These are phyloP conservation scores for Xylaria cubensis DNA, from an alignment of 495 filamentous ascomycete species.

Conservation along the genomic window DNA sequence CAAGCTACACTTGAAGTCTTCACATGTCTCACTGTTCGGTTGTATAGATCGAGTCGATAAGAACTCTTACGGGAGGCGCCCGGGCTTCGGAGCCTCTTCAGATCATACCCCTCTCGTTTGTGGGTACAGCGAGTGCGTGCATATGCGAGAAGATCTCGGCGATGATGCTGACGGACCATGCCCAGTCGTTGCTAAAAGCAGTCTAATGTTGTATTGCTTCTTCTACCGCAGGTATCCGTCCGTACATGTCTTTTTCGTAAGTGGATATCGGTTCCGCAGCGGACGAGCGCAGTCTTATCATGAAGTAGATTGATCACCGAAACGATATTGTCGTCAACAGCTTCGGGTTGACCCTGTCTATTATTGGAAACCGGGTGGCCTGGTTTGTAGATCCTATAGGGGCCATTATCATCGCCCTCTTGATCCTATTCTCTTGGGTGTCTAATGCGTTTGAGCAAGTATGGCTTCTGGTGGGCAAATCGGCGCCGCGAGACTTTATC, in stretches of 20 bases:
- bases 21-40: conserved; percentile 30
- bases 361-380: conserved; percentile 57
- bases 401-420: conserved; percentile 59
- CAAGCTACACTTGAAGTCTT: conserved; percentile 25
- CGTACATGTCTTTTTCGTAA: conserved; percentile 60
- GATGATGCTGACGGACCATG: conserved; percentile 12
- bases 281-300: neutral
- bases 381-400: conserved; percentile 65
- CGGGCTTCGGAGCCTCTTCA: conserved; percentile 49
- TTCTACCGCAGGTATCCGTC: conserved; percentile 58
- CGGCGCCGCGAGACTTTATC: conserved; percentile 59
- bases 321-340: conserved; percentile 63
- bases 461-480: conserved; percentile 62
- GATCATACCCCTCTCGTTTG: conserved; percentile 59
- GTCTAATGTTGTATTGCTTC: conserved; percentile 60
- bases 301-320: conserved; percentile 53
- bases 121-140: conserved; percentile 57
- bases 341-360: conserved; percentile 62
- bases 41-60: conserved; percentile 55
- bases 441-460: conserved; percentile 63
- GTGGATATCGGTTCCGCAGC: conserved; percentile 12
- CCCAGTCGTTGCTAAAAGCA: conserved; percentile 54
- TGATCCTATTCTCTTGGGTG: conserved; percentile 63
- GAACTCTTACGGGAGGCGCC: conserved; percentile 50
- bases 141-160: conserved; percentile 27